Base-by-base conservation (phyloP, 1,284 basidiomycete species). In the Boletus sp. region DNA sequence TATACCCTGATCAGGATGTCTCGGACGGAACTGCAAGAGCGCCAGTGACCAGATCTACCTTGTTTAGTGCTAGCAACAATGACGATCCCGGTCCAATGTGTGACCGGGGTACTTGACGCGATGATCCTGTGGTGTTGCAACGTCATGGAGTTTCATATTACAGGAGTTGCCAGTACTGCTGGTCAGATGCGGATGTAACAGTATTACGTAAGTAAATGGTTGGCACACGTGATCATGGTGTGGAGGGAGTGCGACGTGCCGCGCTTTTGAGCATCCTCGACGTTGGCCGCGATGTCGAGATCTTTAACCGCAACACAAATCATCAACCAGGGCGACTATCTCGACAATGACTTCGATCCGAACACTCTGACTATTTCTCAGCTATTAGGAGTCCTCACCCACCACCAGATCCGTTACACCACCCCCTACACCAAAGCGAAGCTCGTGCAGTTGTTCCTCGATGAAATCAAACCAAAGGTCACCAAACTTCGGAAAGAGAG, bases 361-460 rank as follows among this genome's bases (percentile, higher is more conserved):
- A 60, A 74, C 12, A 73, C 79, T 2, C 79, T 94, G 50, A 95
- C 86, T 6, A 80, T 94, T 29, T 77, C 88, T 13, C 88, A 94
- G 60, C 73, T 95, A 6, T 76, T 91, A 10, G 86, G 85, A 41
- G 71, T 97, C 46, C 76, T 98, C 43, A 81, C 87, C 33, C 86
- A 86, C 61, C 91, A 98, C 69, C 81, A 86, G 53, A 73, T 95
- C 59, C 72, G 74, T 26, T 91, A 87, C 68, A 81, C 88, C 6
- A 79, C 84, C 3, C 81, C 82, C 1, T 86, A 89, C 59, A 91
- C 89, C 53, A 98, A 98, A 69, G 74, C 84, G 6, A 92, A 91
- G 58, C 80, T 98, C 20, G 78, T 97, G 9, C 74, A 81, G 33
- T 70, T 85, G 4, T 98, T 94, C 69, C 81, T 91, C 50, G 75